Evolutionary conservation across 331 rosid species (phyloP), one percentile per base, ranked within the genome.

Genomic region (Quercus tomentella): DNA sequence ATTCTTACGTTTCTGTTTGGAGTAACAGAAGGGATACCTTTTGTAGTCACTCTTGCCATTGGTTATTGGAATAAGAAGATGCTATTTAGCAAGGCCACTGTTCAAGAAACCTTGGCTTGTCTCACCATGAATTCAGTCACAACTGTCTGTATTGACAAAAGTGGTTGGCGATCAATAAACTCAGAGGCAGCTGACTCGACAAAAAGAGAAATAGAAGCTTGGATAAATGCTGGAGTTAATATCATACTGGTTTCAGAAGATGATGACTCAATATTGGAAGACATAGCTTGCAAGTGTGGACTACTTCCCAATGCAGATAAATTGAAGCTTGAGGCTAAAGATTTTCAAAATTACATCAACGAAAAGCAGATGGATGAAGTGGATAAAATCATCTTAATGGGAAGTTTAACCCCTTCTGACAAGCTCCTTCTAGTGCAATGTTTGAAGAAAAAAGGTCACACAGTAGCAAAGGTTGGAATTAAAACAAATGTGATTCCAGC

Each of bases 401-500:
- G 77, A 11, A 60, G 63, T 52, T 49, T 63, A 45, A 4, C 0
- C 31, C 80, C 66, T 2, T 66, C 75, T 31, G 68, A 66, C 66
- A 77, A n/a, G 31, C 76, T 81, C 10, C 45, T 43, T 55, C 26
- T 25, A 1, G 25, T 81, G 43, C 65, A 75, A 49, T 51, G 56
- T 22, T 49, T 75, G 72, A 69, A 69, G 49, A 17, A 58, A 17
- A 17, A 57, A 35, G 80, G 80, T 11, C 26, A 69, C 3, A 58
- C 58, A 26, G 76, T 81, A 4, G 76, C 51, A 49, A 41, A 33
- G 12, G 28, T 69, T 16, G 84, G 84, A 54, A 62, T 11, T 26
- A 67, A 35, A 57, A 56, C 80, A 45, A 45, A 22, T 8, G 79
- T 69, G 37, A 18, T 35, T 76, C 76, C 84, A 10, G 15, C 56